These are phyloP conservation scores for Guillardia theta DNA, from an alignment of 78 protist species.

Conservation along the genomic window DNA sequence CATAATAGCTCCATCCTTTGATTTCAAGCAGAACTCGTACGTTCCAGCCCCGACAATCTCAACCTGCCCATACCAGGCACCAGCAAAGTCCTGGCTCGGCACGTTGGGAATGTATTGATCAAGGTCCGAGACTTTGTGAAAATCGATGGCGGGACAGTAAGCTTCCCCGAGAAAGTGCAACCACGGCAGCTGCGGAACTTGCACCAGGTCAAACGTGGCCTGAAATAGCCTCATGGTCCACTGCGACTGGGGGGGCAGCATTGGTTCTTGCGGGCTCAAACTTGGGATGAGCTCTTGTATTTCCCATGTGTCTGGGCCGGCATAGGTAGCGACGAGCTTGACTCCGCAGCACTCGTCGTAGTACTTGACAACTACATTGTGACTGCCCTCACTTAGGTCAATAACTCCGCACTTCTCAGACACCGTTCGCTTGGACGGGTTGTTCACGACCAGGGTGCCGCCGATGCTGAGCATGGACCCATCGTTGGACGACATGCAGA, in stretches of 20 bases:
- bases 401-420: too few relatives aligned
- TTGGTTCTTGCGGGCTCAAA: neutral
- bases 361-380: neutral
- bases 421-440: neutral
- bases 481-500: neutral
- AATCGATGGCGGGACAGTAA: neutral
- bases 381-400: neutral
- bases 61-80: neutral
- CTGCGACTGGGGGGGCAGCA: neutral
- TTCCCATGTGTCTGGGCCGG: conserved; percentile 2
- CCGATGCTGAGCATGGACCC: neutral
- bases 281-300: neutral
- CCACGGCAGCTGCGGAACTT: neutral
- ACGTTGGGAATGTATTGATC: neutral
- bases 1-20: neutral
- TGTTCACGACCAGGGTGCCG: neutral
- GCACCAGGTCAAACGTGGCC: neutral
- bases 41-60: neutral
- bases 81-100: neutral
- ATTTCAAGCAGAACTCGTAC: neutral
- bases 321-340: too few relatives aligned
- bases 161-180: neutral
- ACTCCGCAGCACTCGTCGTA: too few relatives aligned
- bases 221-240: neutral
- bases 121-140: neutral